These are phyloP conservation scores for Ziziphus jujuba DNA, from an alignment of 306 rosid genomes.

Conservation along the genomic window DNA sequence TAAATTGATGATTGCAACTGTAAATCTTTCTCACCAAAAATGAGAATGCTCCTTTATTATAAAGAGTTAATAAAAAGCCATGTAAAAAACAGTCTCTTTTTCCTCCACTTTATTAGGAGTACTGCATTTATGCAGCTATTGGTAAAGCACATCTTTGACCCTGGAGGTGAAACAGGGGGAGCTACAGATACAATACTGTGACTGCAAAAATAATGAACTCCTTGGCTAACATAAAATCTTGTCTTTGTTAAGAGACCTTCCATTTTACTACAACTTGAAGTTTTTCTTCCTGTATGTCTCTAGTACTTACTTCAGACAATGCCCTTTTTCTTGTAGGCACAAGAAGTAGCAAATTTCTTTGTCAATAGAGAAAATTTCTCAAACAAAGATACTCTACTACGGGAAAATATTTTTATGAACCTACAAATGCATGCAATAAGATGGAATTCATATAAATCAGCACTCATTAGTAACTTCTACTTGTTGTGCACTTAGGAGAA, in stretches of 20 bases:
- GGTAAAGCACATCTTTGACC: too few relatives aligned
- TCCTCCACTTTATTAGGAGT: not conserved
- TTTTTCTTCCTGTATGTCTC: too few relatives aligned
- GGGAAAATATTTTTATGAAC: not conserved
- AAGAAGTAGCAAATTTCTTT: not conserved
- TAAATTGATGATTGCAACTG: not conserved
- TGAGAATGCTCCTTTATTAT: not conserved
- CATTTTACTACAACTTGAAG: too few relatives aligned
- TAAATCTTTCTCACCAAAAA: not conserved
- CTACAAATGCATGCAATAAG: not conserved
- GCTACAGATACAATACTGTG: too few relatives aligned
- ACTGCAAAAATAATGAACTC: too few relatives aligned
- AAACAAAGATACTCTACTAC: not conserved
- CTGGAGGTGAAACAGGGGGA: too few relatives aligned
- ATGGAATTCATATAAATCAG: constrained; percentile 1
- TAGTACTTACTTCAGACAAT: not conserved
- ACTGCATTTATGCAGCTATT: not conserved
- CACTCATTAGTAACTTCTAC: not conserved
- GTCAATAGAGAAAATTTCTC: too few relatives aligned
- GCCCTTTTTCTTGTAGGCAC: not conserved
- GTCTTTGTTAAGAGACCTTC: too few relatives aligned
- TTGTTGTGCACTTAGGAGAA: not conserved
- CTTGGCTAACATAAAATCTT: too few relatives aligned
- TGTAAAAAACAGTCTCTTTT: not conserved
- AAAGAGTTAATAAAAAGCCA: too few relatives aligned